Evolutionary conservation across 352 stramenopile genomes (phyloP).

Genomic region (Pythium rhizo-oryzae): DNA sequence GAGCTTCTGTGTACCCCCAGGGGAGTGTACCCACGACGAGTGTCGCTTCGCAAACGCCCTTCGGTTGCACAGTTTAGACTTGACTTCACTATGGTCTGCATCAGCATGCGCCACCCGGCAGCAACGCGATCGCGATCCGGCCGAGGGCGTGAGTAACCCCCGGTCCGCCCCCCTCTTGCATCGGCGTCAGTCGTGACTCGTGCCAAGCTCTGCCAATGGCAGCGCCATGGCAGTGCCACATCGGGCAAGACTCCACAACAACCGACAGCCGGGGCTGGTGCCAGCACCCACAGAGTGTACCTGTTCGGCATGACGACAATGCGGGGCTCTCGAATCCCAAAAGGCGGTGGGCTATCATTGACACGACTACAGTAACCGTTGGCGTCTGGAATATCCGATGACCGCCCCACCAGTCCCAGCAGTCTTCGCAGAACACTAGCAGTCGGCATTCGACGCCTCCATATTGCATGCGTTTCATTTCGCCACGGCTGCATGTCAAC

Average conservation of each 20-base stretch:
- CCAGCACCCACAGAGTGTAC: background rate
- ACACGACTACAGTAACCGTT: background rate
- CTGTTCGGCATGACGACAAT: conserved; percentile 2
- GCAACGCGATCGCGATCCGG: background rate
- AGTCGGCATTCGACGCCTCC: too few relatives aligned
- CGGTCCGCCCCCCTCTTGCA: conserved; percentile 1
- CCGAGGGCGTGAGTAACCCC: conserved; percentile 2
- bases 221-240: too few relatives aligned
- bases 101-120: background rate
- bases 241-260: background rate
- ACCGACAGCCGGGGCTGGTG: too few relatives aligned
- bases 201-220: background rate
- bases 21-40: background rate
- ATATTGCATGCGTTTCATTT: too few relatives aligned
- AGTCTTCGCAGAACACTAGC: background rate
- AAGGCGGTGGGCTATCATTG: background rate
- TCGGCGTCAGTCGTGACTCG: background rate
- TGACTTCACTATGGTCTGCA: background rate
- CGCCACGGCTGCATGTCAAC: background rate
- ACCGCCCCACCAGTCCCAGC: background rate
- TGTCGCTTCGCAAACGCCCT: background rate
- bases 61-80: background rate
- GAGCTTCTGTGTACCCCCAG: too few relatives aligned
- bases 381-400: background rate
- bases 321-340: background rate